Evolutionary conservation across 345 rosid genomes (phyloP).

Genomic region (Corymbia maculata): DNA sequence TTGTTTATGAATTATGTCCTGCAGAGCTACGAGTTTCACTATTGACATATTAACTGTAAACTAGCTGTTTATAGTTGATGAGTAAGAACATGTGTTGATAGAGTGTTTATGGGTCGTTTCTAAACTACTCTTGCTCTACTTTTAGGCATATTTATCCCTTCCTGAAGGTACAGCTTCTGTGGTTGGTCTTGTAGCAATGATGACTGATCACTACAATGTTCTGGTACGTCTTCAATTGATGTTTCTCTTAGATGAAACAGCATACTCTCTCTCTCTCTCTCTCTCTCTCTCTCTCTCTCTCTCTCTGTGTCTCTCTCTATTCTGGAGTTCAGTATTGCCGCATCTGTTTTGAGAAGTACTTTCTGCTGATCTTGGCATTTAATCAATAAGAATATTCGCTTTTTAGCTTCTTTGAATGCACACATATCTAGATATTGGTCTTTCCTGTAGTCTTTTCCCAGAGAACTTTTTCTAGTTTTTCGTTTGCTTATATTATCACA

Average conservation of each 20-base stretch:
- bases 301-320: not conserved
- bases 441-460: not conserved
- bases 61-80: not conserved
- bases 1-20: not conserved
- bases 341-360: not conserved
- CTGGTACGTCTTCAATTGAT: conserved; percentile 38
- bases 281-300: not conserved
- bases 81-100: not conserved
- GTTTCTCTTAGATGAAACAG: not conserved
- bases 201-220: conserved; percentile 90
- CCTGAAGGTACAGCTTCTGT: conserved; percentile 96
- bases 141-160: conserved; percentile 87
- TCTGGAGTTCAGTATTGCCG: not conserved
- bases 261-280: not conserved
- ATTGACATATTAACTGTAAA: not conserved
- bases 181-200: conserved; percentile 93
- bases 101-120: not conserved
- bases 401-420: not conserved
- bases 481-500: not conserved
- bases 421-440: not conserved
- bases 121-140: not conserved
- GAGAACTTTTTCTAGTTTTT: not conserved
- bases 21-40: not conserved
- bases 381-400: not conserved
- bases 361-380: not conserved